Percentiles rank a stretch among this genome's conserved stretches.
phyloP scores from a whole-genome alignment of 805 yeast genomes.

The Hanseniaspora taiwanica region DNA sequence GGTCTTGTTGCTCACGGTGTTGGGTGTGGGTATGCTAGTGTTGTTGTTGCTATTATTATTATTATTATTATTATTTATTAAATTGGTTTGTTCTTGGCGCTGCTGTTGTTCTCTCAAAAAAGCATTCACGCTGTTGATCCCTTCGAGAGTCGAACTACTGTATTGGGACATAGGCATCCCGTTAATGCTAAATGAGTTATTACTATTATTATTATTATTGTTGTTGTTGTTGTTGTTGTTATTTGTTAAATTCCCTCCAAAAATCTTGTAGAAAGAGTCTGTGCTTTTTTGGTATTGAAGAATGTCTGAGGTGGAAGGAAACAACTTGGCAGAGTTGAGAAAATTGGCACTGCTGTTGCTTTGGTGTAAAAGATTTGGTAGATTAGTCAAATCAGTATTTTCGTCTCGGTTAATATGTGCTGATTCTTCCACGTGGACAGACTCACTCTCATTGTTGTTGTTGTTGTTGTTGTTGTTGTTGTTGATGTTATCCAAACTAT shows the following conservation, averaged over 20 bases:
- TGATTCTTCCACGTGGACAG: no score
- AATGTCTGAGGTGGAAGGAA: conserved; percentile 3
- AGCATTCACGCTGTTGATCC: neutral
- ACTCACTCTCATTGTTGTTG: no score
- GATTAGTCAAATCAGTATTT: no score
- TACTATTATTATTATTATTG: no score
- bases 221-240: neutral
- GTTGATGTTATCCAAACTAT: no score
- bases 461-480: no score
- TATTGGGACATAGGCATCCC: neutral
- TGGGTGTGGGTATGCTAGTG: neutral
- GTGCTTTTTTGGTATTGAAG: conserved; percentile 5
- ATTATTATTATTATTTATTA: neutral
- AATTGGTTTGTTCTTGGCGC: neutral
- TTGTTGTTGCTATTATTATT: neutral
- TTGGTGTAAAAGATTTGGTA: no score
- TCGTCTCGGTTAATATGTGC: no score
- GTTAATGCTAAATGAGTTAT: neutral
- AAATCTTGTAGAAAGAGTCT: conserved; percentile 6
- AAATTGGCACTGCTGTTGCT: neutral
- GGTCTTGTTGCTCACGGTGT: neutral
- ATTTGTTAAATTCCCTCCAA: neutral
- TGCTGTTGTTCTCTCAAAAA: neutral
- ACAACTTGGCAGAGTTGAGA: neutral
- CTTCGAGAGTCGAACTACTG: conserved; percentile 1